These are phyloP conservation scores for Apophysomyces variabilis DNA, from an alignment of 371 early-diverging fungal genomes.

Conservation along the genomic window DNA sequence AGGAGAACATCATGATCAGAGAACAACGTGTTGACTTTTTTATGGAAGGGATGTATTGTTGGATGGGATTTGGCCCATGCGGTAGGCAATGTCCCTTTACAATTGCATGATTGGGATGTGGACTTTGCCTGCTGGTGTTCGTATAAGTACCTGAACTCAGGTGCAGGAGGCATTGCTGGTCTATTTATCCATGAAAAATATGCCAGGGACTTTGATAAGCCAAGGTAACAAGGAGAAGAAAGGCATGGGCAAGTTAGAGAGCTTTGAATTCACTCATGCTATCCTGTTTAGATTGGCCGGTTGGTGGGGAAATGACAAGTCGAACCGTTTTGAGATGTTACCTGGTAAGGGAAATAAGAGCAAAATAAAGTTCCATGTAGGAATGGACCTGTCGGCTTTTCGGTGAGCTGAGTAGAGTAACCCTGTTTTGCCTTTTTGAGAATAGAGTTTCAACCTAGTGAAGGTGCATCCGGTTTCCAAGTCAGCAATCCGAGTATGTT, in stretches of 20 bases:
- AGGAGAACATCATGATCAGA: too few relatives aligned
- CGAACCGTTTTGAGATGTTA: conserved; percentile 82
- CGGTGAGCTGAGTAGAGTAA: too few relatives aligned
- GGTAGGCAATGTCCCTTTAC: conserved; percentile 89
- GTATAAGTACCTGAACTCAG: conserved; percentile 96
- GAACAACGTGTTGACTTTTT: too few relatives aligned
- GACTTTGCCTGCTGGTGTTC: conserved; percentile 99
- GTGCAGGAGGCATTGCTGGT: conserved; percentile 94
- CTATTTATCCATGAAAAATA: conserved; percentile 86
- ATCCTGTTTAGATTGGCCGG: conserved; percentile 72
- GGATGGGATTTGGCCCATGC: conserved; percentile 98
- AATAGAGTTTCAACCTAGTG: conserved; percentile 70
- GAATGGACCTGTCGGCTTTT: too few relatives aligned
- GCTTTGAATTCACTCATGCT: conserved; percentile 11
- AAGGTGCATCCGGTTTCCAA: conserved; percentile 87
- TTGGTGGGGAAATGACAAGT: conserved; percentile 94
- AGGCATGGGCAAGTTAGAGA: neutral
- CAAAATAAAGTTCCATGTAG: too few relatives aligned
- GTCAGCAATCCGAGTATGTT: conserved; percentile 90
- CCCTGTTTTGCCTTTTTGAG: neutral
- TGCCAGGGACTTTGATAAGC: conserved; percentile 53
- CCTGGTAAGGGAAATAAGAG: conserved; percentile 43
- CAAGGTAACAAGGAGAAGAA: conserved; percentile 36
- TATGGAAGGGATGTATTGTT: conserved; percentile 78
- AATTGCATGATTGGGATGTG: conserved; percentile 94